A percentile compares a stretch with the other conserved stretches of the same genome.
phyloP scores from a whole-genome alignment of 495 filamentous ascomycete genomes.

The Immersiella caudata region DNA sequence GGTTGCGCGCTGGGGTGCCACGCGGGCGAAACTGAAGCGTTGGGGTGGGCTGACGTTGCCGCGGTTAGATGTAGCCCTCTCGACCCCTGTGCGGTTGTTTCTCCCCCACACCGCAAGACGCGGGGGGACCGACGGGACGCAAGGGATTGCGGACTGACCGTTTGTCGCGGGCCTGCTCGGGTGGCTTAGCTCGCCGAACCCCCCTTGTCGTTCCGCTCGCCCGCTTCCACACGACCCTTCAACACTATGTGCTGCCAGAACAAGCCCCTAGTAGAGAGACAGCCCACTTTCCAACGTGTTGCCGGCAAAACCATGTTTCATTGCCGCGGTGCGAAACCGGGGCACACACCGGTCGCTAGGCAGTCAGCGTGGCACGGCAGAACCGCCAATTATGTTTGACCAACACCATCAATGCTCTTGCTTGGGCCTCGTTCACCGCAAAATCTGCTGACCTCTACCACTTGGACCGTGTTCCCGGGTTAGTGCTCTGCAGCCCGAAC shows the following conservation, averaged over 20 bases:
- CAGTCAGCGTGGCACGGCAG: not conserved
- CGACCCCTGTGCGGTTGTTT: not conserved
- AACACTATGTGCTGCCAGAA: not conserved
- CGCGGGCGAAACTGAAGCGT: not conserved
- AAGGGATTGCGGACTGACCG: not conserved
- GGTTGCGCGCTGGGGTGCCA: constrained; percentile 3
- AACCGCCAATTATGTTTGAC: not conserved
- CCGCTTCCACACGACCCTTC: not conserved
- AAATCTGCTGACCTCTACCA: not conserved
- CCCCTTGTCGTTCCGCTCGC: not conserved
- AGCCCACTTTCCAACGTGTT: not conserved
- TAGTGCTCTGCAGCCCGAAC: no score
- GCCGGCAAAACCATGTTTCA: not conserved
- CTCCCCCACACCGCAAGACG: not conserved
- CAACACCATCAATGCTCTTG: not conserved
- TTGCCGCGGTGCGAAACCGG: not conserved
- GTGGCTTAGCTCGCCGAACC: not conserved
- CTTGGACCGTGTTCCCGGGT: not conserved
- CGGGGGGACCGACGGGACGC: not conserved
- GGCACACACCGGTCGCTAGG: not conserved
- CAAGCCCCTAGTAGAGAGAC: not conserved
- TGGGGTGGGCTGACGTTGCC: not conserved
- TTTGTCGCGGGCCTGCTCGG: not conserved
- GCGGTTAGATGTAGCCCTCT: not conserved
- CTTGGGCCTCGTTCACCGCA: constrained; percentile 3